phyloP scores from a whole-genome alignment of 1,284 basidiomycete genomes.

The Ustilago nuda region DNA sequence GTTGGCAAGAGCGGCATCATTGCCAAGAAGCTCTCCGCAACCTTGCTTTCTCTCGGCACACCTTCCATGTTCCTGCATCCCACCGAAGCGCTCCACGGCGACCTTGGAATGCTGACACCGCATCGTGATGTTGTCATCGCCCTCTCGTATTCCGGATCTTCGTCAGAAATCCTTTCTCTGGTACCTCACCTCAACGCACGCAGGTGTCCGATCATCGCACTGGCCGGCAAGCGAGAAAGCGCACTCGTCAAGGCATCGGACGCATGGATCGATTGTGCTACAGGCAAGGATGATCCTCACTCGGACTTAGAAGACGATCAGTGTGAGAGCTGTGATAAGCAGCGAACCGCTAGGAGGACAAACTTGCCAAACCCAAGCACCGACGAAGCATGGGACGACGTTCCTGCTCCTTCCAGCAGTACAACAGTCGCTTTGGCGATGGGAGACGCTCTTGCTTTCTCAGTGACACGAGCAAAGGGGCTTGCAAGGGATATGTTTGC shows the following conservation, averaged over 20 bases:
- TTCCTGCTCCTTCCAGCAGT: constrained; percentile 69
- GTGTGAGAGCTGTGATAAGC: constrained; percentile 20
- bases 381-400: constrained; percentile 54
- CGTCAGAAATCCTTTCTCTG: constrained; percentile 68
- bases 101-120: constrained; percentile 69
- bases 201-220: constrained; percentile 66
- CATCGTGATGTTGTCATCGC: constrained; percentile 68
- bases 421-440: constrained; percentile 70
- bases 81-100: constrained; percentile 70
- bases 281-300: constrained; percentile 61
- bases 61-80: constrained; percentile 70
- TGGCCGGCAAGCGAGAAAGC: constrained; percentile 65
- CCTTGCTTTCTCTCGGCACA: constrained; percentile 66
- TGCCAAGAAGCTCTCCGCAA: constrained; percentile 62
- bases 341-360: background rate
- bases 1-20: constrained; percentile 70
- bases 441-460: constrained; percentile 69
- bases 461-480: constrained; percentile 55
- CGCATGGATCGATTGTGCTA: constrained; percentile 68
- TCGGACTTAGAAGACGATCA: constrained; percentile 47
- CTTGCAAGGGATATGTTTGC: constrained; percentile 60
- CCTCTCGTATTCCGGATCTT: constrained; percentile 70
- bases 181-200: constrained; percentile 66
- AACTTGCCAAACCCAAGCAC: constrained; percentile 25
- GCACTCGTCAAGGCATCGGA: constrained; percentile 66